These are phyloP conservation scores for Mycogone perniciosa DNA, from an alignment of 2,329 filamentous ascomycete genomes.

Conservation along the genomic window DNA sequence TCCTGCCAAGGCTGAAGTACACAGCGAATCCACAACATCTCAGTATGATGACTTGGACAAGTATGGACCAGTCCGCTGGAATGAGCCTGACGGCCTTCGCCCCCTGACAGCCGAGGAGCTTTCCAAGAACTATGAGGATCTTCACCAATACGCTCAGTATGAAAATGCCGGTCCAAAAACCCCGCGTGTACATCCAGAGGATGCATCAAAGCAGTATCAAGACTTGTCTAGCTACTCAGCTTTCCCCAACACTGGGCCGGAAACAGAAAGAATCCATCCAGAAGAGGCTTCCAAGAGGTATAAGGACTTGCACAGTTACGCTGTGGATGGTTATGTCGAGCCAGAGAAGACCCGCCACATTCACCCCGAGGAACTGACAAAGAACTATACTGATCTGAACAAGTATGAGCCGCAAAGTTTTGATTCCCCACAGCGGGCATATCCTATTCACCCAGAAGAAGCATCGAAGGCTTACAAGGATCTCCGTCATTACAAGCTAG, in stretches of 20 bases:
- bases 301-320: constrained; percentile 28
- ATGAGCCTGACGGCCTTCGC: constrained; percentile 35
- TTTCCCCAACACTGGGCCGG: constrained; percentile 21
- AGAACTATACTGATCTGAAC: constrained; percentile 36
- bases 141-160: constrained; percentile 30
- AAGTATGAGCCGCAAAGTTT: constrained; percentile 31
- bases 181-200: constrained; percentile 26
- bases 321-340: constrained; percentile 26
- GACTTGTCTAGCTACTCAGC: constrained; percentile 30
- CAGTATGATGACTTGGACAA: constrained; percentile 38
- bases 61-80: constrained; percentile 33
- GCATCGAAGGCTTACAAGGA: constrained; percentile 35
- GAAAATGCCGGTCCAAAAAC: constrained; percentile 21
- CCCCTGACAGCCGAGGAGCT: constrained; percentile 27
- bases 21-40: constrained; percentile 21
- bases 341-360: constrained; percentile 19
- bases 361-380: constrained; percentile 34
- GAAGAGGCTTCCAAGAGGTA: constrained; percentile 32
- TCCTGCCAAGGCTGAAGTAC: constrained; percentile 28
- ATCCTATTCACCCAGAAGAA: constrained; percentile 29
- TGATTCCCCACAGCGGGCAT: constrained; percentile 20
- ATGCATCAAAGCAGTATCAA: constrained; percentile 31
- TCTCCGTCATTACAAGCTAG: constrained; percentile 33
- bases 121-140: constrained; percentile 34
- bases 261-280: constrained; percentile 20